A percentile compares a stretch with the other conserved stretches of the same genome.
phyloP scores from a whole-genome alignment of 768 basidiomycete species.

The Cantharellus anzutake region DNA sequence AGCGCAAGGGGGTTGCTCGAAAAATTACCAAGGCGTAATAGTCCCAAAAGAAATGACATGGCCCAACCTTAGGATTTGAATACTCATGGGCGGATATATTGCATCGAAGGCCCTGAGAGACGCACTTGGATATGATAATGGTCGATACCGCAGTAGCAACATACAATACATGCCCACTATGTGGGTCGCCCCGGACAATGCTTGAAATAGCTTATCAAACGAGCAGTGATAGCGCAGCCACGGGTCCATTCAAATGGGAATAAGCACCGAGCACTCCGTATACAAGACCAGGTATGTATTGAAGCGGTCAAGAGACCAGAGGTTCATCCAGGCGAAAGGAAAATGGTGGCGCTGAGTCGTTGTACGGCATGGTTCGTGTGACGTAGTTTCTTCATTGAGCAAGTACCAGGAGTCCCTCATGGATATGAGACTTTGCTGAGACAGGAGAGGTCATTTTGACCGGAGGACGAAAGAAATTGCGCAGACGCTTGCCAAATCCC shows the following conservation, averaged over 20 bases:
- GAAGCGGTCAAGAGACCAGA: no score
- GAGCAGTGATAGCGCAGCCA: constrained; percentile 72
- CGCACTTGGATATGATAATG: constrained; percentile 55
- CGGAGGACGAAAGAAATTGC: no score
- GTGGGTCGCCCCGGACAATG: constrained; percentile 32
- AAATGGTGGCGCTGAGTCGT: no score
- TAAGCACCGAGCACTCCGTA: constrained; percentile 85
- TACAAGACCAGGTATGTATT: constrained; percentile 48
- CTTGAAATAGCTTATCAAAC: constrained; percentile 74
- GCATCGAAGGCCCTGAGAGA: constrained; percentile 17
- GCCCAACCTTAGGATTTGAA: constrained; percentile 35
- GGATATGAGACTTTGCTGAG: no score
- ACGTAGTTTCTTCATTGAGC: no score
- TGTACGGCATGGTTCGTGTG: no score
- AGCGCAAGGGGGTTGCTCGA: constrained; percentile 22
- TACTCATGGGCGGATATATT: not conserved
- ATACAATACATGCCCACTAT: constrained; percentile 23
- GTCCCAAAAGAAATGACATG: constrained; percentile 68
- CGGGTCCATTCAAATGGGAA: constrained; percentile 53
- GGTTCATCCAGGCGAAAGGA: no score
- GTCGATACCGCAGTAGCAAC: constrained; percentile 54
- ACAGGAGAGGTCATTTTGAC: no score
- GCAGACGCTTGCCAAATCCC: no score
- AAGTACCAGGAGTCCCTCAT: no score
- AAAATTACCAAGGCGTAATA: constrained; percentile 39